Conservation (phyloP, 495 filamentous ascomycete species). For the Penicillium manginii region DNA sequence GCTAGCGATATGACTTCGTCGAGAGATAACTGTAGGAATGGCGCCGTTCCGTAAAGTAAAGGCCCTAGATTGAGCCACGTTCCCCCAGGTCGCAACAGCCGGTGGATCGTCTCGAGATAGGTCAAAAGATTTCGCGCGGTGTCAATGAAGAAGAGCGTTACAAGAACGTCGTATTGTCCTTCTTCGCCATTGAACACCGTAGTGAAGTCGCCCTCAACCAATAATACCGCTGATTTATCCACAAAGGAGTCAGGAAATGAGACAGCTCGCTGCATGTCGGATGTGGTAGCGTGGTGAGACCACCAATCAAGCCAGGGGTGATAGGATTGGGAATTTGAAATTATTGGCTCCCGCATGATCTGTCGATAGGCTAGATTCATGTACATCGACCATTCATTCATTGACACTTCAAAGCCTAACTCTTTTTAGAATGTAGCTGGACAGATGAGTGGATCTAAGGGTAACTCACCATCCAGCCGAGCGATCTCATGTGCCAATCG, state of each 20-base stretch:
- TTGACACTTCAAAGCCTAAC: constrained; percentile 40
- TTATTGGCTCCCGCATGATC: background rate
- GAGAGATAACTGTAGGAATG: constrained; percentile 30
- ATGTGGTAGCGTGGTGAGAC: constrained; percentile 46
- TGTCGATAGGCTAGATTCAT: constrained; percentile 42
- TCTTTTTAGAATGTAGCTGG: too few species aligned
- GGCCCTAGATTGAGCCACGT: constrained; percentile 53
- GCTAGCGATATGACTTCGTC: constrained; percentile 26
- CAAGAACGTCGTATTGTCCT: constrained; percentile 40
- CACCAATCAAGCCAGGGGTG: constrained; percentile 50
- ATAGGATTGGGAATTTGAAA: constrained; percentile 16
- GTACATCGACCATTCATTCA: constrained; percentile 50
- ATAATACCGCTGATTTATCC: constrained; percentile 24
- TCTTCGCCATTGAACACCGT: constrained; percentile 20
- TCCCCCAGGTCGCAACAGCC: constrained; percentile 41
- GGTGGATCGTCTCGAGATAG: constrained; percentile 48
- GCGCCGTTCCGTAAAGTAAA: constrained; percentile 32
- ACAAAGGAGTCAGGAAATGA: constrained; percentile 35
- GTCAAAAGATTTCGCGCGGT: constrained; percentile 49
- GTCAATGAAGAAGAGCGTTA: constrained; percentile 56
- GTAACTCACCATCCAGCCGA: constrained; percentile 29
- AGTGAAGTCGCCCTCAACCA: constrained; percentile 51
- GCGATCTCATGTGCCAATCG: constrained; percentile 46
- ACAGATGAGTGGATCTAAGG: background rate
- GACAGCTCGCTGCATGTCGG: constrained; percentile 42